Evolutionary conservation across 345 rosid genomes (phyloP), one percentile per base, ranked within the genome.

Genomic region (Camelina laxa): DNA sequence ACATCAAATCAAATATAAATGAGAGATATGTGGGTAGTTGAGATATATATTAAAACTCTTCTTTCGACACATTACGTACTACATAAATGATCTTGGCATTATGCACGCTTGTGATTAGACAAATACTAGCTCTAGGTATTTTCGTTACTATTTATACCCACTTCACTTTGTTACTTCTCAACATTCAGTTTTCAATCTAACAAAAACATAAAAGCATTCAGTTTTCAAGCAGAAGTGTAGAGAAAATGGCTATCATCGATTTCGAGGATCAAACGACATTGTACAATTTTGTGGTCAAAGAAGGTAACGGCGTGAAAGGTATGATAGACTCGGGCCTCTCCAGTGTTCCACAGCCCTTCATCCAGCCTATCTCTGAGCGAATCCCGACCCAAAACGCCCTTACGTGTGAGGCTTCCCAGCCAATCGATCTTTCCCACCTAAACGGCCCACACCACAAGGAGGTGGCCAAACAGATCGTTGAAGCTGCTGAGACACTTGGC

Each of bases 221-320:
- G 21, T 22, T 42, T 61, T 45, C 41, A 14, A 61, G 48, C 48
- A 51, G 9, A 53, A 75, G 27, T 11, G 11, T 1, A 33, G 27
- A 44, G 24, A 53, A 15, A 59, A 78, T 78, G 81, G 56, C 71
- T 55, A 19, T 39, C 24, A 19, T 39, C 24, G 68, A 69, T 15
- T 72, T 80, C 10, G 78, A 67, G 12, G 86, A 86, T 54, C 72
- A 48, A 47, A 15, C 80, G 33, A 62, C 85, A 24, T 41, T 86
- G 60, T 86, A 69, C 79, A 76, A 84, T 20, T 86, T 84, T 22
- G 87, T 84, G 2, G 85, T 86, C 58, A 65, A 75, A 62, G 73
- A 86, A 19, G 90, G 90, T 35, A 72, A 84, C 2, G 88, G 88
- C 2, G 86, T 86, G 20, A 86, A 86, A 77, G 90, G 90, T n/a